A percentile compares a stretch with the other conserved stretches of the same genome.
Conservation (phyloP, 73 alveolate genomes). For the Blepharisma japonicum region DNA sequence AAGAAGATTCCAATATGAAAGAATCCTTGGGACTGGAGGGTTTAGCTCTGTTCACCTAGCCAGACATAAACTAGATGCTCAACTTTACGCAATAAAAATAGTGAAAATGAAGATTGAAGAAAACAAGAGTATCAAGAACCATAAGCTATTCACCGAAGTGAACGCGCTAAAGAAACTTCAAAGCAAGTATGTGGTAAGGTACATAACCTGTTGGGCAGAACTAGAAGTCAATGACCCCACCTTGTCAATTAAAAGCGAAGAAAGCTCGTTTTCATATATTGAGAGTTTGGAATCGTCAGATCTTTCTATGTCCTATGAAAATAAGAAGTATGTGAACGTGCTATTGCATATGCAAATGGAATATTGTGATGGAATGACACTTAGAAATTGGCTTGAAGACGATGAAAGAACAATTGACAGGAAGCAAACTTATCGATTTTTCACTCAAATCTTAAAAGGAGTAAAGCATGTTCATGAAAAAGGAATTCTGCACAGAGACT, state of each 20-base stretch:
- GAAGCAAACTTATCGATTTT: constrained; percentile 44
- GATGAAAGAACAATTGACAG: constrained; percentile 47
- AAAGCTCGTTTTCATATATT: neutral
- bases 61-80: constrained; percentile 8
- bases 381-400: constrained; percentile 55
- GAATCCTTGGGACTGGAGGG: constrained; percentile 17
- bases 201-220: constrained; percentile 28
- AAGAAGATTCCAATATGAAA: neutral
- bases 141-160: constrained; percentile 26
- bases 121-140: neutral
- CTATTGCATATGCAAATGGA: constrained; percentile 84
- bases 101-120: constrained; percentile 8
- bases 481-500: constrained; percentile 81
- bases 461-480: constrained; percentile 78
- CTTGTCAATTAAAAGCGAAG: neutral
- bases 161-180: constrained; percentile 14
- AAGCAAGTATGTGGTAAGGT: constrained; percentile 9
- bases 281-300: neutral
- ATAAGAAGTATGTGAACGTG: constrained; percentile 42
- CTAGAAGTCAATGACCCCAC: neutral
- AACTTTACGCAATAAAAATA: constrained; percentile 1
- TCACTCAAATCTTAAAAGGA: constrained; percentile 77
- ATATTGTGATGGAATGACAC: constrained; percentile 77
- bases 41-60: constrained; percentile 7
- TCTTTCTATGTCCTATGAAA: neutral